Evolutionary conservation across 768 basidiomycete species (phyloP).

Genomic region (Lyophyllum semitale): DNA sequence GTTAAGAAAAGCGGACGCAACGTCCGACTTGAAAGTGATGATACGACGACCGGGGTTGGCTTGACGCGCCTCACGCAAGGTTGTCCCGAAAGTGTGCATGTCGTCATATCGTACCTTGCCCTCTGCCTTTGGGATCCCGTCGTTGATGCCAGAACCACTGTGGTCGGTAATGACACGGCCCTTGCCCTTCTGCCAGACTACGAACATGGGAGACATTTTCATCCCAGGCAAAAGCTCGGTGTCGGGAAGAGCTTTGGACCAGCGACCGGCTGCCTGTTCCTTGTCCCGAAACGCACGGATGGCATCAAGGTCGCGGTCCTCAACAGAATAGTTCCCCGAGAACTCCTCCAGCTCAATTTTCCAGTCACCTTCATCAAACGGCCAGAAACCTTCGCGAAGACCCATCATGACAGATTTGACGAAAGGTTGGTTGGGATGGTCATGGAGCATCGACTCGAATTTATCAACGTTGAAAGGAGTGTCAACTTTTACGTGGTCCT

Average conservation of each 20-base stretch:
- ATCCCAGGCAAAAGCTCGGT: slow-evolving; percentile 17
- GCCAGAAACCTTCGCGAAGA: slow-evolving; percentile 24
- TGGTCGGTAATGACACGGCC: slow-evolving; percentile 28
- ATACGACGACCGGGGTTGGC: too few relatives aligned
- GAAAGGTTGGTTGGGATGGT: too few relatives aligned
- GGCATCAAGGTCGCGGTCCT: too few relatives aligned
- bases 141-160: too few relatives aligned
- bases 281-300: too few relatives aligned
- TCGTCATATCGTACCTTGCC: slow-evolving; percentile 12
- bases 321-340: too few relatives aligned
- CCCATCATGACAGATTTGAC: slow-evolving; percentile 28
- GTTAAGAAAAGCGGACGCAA: too few relatives aligned
- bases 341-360: not conserved
- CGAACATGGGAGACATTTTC: too few relatives aligned
- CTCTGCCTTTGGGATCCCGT: slow-evolving; percentile 1
- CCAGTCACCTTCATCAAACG: slow-evolving; percentile 21
- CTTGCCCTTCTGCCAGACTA: slow-evolving; percentile 30
- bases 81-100: too few relatives aligned
- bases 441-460: slow-evolving; percentile 8
- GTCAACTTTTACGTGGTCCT: too few relatives aligned
- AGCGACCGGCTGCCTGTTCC: slow-evolving; percentile 17
- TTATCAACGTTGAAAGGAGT: not conserved
- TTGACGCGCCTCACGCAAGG: too few relatives aligned
- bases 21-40: too few relatives aligned
- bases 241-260: slow-evolving; percentile 11